Conservation (phyloP, 768 basidiomycete species). For the Boletus subcaerulescens region DNA sequence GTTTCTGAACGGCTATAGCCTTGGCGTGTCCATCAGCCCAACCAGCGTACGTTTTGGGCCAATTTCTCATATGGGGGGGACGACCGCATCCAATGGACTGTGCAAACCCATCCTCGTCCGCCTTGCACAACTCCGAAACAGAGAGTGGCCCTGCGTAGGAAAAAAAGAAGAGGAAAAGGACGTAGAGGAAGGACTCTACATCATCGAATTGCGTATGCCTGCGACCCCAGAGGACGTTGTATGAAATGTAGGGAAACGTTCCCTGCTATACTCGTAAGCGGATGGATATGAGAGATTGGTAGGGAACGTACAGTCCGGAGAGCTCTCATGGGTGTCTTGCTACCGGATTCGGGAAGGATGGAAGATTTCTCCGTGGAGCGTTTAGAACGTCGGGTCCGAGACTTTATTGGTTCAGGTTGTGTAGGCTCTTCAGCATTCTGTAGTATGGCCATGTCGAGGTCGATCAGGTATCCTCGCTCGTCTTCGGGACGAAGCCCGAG, state of each 20-base stretch:
- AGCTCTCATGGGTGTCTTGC: too few species aligned
- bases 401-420: background rate
- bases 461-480: constrained; percentile 29
- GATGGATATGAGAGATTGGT: too few species aligned
- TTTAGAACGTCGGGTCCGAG: too few species aligned
- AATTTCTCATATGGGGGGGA: background rate
- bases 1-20: too few species aligned
- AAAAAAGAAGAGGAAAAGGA: background rate
- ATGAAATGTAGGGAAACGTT: background rate
- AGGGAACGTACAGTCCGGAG: too few species aligned
- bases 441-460: constrained; percentile 23
- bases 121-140: background rate
- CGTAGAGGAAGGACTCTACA: constrained; percentile 1
- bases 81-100: background rate
- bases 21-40: background rate
- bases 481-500: background rate
- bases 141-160: background rate
- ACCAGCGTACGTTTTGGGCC: background rate
- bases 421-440: background rate
- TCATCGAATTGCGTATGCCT: background rate
- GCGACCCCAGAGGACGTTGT: background rate
- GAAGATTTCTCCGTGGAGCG: background rate
- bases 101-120: background rate
- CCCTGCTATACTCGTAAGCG: background rate
- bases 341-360: background rate